Conservation (phyloP, 768 basidiomycete species). For the Mycena haematopus region DNA sequence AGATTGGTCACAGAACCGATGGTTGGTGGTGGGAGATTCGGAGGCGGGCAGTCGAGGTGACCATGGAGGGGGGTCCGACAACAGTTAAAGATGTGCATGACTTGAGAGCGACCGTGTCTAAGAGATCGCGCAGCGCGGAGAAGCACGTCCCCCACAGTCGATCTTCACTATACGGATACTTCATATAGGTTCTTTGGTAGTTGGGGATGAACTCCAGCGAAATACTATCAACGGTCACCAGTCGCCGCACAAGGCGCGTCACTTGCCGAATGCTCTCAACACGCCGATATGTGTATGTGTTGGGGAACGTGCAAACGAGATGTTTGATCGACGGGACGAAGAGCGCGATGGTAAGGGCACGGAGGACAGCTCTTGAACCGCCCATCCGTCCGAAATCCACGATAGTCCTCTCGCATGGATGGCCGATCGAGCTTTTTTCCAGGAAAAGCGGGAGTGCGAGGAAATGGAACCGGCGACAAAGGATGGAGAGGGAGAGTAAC, state of each 20-base stretch:
- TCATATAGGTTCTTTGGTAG: neutral
- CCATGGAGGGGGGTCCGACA: neutral
- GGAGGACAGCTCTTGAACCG: neutral
- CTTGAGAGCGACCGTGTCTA: neutral
- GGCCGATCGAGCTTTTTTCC: neutral
- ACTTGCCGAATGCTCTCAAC: neutral
- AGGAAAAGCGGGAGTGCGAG: conserved; percentile 18
- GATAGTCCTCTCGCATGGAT: neutral
- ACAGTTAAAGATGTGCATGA: conserved; percentile 7
- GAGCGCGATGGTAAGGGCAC: conserved; percentile 8
- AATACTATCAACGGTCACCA: neutral
- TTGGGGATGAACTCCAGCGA: neutral
- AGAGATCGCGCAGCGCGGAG: conserved; percentile 5
- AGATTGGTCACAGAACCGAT: neutral
- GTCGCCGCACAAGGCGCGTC: conserved; percentile 4
- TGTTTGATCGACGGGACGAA: conserved; percentile 14
- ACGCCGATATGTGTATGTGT: neutral
- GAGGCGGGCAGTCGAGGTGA: no score
- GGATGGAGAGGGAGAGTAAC: conserved; percentile 2
- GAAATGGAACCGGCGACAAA: conserved; percentile 18
- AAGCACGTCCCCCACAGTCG: conserved; percentile 3
- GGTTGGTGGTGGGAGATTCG: neutral
- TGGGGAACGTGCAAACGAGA: conserved; percentile 8
- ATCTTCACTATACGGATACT: neutral
- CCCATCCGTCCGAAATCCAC: neutral